Conservation (phyloP, 306 rosid genomes). For the Lotus japonicus region DNA sequence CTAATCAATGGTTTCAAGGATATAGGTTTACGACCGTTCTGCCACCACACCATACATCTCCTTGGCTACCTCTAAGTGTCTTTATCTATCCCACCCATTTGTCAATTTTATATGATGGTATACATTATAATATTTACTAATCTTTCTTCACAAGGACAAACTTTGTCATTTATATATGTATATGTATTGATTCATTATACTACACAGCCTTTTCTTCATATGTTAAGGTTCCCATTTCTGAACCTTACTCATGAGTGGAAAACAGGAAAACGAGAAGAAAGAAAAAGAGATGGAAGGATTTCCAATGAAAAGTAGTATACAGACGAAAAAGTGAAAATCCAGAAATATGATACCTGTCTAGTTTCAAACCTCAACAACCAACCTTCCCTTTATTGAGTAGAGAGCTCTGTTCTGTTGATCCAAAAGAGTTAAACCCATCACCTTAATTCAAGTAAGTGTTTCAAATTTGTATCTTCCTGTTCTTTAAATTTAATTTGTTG, state of each 20-base stretch:
- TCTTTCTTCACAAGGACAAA: too few relatives aligned
- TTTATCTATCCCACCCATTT: background rate
- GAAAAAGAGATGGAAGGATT: background rate
- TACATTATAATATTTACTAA: background rate
- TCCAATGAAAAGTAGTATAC: background rate
- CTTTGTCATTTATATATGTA: background rate
- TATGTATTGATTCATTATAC: background rate
- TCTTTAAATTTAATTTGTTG: background rate
- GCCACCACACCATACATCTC: background rate
- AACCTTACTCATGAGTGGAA: background rate
- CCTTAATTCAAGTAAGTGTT: constrained; percentile 18
- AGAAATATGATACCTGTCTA: background rate
- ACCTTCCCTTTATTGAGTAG: background rate
- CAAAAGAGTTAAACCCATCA: background rate
- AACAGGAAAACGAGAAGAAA: background rate
- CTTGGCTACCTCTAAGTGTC: background rate
- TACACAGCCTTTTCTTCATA: background rate
- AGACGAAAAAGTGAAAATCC: background rate
- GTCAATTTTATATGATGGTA: background rate
- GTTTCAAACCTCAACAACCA: constrained; percentile 2
- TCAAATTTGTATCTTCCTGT: background rate
- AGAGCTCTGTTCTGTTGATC: background rate
- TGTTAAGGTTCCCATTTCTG: background rate
- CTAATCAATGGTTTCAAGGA: background rate
- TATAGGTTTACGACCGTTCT: background rate